These are phyloP conservation scores for Neurospora sp. DNA, from an alignment of 495 filamentous ascomycete species.

Conservation along the genomic window DNA sequence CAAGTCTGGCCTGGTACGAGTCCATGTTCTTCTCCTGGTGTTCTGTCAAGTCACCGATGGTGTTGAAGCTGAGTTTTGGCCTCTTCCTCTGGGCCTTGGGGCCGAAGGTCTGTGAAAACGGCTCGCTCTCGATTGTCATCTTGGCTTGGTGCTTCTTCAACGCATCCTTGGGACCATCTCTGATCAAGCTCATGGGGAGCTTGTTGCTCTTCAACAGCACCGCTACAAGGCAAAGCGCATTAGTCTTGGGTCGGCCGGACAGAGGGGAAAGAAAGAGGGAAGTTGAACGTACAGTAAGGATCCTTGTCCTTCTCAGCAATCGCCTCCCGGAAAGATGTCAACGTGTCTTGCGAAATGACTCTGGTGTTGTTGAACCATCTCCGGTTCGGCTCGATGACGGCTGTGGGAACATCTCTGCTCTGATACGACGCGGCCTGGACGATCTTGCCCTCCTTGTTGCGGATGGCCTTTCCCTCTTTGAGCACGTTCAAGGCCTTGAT, in stretches of 20 bases:
- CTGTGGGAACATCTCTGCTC: slow-evolving; percentile 60
- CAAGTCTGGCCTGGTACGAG: slow-evolving; percentile 63
- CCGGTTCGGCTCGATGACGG: slow-evolving; percentile 85
- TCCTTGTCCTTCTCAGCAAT: slow-evolving; percentile 84
- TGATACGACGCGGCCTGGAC: slow-evolving; percentile 78
- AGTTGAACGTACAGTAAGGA: slow-evolving; percentile 47
- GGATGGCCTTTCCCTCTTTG: slow-evolving; percentile 65
- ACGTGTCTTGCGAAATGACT: slow-evolving; percentile 51
- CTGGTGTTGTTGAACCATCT: slow-evolving; percentile 57
- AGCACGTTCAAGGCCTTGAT: slow-evolving; percentile 76
- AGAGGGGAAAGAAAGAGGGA: not conserved
- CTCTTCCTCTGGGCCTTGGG: slow-evolving; percentile 88
- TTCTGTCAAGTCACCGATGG: slow-evolving; percentile 70
- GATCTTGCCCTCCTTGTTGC: slow-evolving; percentile 64
- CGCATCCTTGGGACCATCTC: slow-evolving; percentile 48
- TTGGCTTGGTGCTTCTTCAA: slow-evolving; percentile 89
- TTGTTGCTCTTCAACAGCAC: slow-evolving; percentile 93
- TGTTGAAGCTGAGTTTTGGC: slow-evolving; percentile 74
- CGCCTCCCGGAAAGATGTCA: slow-evolving; percentile 79
- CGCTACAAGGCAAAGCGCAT: slow-evolving; percentile 20
- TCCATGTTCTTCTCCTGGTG: slow-evolving; percentile 69
- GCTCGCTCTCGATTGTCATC: slow-evolving; percentile 78
- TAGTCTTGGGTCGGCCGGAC: not conserved
- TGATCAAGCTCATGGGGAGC: slow-evolving; percentile 29
- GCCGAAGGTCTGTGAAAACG: slow-evolving; percentile 84